Evolutionary conservation across 2,329 filamentous ascomycete species (phyloP).

Genomic region (Ascochyta viciae-villosae): DNA sequence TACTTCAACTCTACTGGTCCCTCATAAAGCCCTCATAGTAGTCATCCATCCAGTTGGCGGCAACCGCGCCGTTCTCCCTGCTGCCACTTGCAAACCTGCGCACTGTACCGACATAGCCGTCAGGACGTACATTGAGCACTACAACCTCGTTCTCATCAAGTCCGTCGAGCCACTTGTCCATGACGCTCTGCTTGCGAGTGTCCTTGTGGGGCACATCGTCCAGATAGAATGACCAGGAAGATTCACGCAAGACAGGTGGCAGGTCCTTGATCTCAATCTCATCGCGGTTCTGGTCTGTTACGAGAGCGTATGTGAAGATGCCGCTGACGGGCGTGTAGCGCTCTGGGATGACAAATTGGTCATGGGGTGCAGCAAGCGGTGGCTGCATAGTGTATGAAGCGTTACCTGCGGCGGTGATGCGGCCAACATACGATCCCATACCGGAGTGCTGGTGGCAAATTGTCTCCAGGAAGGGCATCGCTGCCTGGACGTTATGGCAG

Average conservation of each 20-base stretch:
- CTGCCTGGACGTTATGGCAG: constrained; percentile 65
- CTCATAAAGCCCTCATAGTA: constrained; percentile 59
- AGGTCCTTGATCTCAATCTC: constrained; percentile 71
- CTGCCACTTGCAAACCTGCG: constrained; percentile 49
- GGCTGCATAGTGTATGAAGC: constrained; percentile 68
- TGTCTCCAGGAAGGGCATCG: constrained; percentile 64
- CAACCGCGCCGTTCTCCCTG: constrained; percentile 41
- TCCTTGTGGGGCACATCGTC: constrained; percentile 68
- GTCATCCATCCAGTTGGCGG: constrained; percentile 56
- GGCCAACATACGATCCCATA: constrained; percentile 63
- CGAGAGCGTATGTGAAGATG: constrained; percentile 69
- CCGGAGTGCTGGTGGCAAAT: constrained; percentile 65
- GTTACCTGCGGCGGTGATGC: constrained; percentile 65
- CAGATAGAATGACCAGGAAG: constrained; percentile 75
- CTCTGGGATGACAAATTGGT: constrained; percentile 71
- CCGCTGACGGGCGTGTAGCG: constrained; percentile 73
- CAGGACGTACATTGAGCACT: constrained; percentile 73
- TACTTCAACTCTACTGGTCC: constrained; percentile 25
- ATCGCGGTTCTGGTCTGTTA: constrained; percentile 70
- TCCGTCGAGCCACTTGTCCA: constrained; percentile 72
- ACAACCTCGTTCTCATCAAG: constrained; percentile 65
- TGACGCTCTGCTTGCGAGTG: constrained; percentile 61
- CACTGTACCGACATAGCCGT: constrained; percentile 76
- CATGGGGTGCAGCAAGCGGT: constrained; percentile 63
- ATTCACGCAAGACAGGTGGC: constrained; percentile 67